Evolutionary conservation across 495 filamentous ascomycete species (phyloP).

Genomic region (Penicillium cataractarum): DNA sequence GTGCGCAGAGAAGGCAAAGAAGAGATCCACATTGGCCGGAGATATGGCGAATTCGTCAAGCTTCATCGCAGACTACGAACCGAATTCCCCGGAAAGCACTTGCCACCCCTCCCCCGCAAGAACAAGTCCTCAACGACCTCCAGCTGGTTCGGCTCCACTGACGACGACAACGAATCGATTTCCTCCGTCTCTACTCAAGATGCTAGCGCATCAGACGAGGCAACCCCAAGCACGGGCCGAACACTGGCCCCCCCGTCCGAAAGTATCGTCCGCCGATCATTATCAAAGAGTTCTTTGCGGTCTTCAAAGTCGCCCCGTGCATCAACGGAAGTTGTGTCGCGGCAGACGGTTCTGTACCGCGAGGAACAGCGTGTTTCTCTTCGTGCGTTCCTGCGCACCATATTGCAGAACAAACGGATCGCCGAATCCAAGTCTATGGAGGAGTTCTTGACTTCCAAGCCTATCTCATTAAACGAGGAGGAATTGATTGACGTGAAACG

Average conservation of each 20-base stretch:
- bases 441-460: constrained; percentile 75
- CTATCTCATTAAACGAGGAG: constrained; percentile 75
- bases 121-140: constrained; percentile 75
- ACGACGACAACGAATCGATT: constrained; percentile 73
- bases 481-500: constrained; percentile 77
- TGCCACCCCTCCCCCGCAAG: constrained; percentile 86
- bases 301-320: constrained; percentile 50
- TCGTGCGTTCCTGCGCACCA: constrained; percentile 81
- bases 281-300: constrained; percentile 43
- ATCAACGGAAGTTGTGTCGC: constrained; percentile 48
- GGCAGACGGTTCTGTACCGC: constrained; percentile 68
- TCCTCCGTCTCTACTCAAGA: constrained; percentile 74
- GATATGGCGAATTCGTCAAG: constrained; percentile 85
- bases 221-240: constrained; percentile 24
- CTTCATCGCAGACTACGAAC: constrained; percentile 78
- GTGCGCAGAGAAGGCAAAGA: constrained; percentile 71
- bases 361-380: constrained; percentile 92
- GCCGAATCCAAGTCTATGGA: constrained; percentile 78
- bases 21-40: constrained; percentile 76
- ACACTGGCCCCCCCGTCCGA: constrained; percentile 32
- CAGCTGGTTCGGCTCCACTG: constrained; percentile 54
- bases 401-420: constrained; percentile 82
- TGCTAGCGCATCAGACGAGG: constrained; percentile 43
- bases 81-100: constrained; percentile 88
- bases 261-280: constrained; percentile 34